Base-by-base conservation (phyloP, 202 grass and related monocot species). In the Dendrocalamus latiflorus region DNA sequence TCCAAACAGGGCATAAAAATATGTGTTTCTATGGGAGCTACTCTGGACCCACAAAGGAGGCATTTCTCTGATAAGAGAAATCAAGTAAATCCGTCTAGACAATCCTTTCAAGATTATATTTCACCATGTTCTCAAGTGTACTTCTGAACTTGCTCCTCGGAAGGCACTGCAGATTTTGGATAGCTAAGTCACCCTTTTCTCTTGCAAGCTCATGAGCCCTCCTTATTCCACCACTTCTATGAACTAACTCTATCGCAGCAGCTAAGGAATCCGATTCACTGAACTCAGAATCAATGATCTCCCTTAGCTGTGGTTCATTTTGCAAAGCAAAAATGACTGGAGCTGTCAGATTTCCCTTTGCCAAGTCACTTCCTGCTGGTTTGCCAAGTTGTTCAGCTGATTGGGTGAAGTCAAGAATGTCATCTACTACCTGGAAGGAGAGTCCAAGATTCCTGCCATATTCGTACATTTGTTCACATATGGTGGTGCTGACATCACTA, bases 331-430 rank as follows among this genome's bases (percentile, higher is more conserved):
- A 93, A 73, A 97, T 93, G 17, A 97, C 86, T 0, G 86, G 91
- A n/a, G n/a, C n/a, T n/a, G n/a, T n/a, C n/a, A n/a, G n/a, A n/a
- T n/a, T n/a, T n/a, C n/a, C n/a, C n/a, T 97, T 91, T 1, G 77
- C 79, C 48, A 97, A 72, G 48, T 97, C 94, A 10, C 74, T 93
- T 48, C 79, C 78, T 7, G 89, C 86, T 9, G 91, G 94, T 62
- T 97, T 97, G 30, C 91, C 89, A 1, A 97, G 70, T n/a, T 97
- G 94, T 67, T 91, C 94, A 3, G 89, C 84, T 48, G 94, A 97
- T 65, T 93, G 91, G 74, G 94, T 97, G 78, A 97, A 93, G 66
- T 97, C 94, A 26, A 97, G 88, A 88, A 97, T 93, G 67, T 93
- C 91, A 85, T 97, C 94, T 30, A 97, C 94, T 5, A 97, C 84